Conservation (phyloP, 2,329 filamentous ascomycete genomes). For the Calonectria pauciramosa region DNA sequence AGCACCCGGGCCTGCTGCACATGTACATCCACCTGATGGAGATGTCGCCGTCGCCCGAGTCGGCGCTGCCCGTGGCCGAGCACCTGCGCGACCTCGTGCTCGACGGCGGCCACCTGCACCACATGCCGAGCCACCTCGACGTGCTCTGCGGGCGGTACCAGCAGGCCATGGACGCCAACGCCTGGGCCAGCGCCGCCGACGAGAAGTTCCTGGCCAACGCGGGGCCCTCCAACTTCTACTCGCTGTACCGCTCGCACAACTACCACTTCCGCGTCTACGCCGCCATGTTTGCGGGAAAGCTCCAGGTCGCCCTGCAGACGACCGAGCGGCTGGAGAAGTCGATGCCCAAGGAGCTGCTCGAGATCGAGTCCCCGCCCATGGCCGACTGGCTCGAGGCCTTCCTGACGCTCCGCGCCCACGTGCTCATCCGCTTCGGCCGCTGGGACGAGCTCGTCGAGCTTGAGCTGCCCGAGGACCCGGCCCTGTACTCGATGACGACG, state of each 20-base stretch:
- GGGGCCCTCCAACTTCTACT: constrained; percentile 80
- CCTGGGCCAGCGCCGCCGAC: constrained; percentile 75
- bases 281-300: constrained; percentile 82
- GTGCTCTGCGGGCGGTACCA: constrained; percentile 77
- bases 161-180: constrained; percentile 76
- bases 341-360: constrained; percentile 74
- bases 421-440: constrained; percentile 79
- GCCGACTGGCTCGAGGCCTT: constrained; percentile 84
- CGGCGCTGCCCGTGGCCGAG: constrained; percentile 72
- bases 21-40: constrained; percentile 84
- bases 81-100: constrained; percentile 74
- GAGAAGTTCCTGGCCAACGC: constrained; percentile 72
- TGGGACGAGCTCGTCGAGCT: constrained; percentile 77
- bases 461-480: constrained; percentile 67
- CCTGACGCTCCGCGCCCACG: constrained; percentile 76
- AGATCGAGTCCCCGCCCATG: constrained; percentile 77
- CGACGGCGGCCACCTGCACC: constrained; percentile 77
- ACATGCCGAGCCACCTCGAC: constrained; percentile 85
- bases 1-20: constrained; percentile 82
- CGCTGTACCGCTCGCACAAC: constrained; percentile 80
- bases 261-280: constrained; percentile 83
- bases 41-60: constrained; percentile 77
- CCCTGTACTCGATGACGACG: constrained; percentile 77
- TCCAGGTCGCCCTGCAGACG: constrained; percentile 71
- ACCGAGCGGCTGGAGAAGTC: constrained; percentile 70